Base-by-base conservation (phyloP, 805 yeast genomes). In the Lipomyces lipofer region DNA sequence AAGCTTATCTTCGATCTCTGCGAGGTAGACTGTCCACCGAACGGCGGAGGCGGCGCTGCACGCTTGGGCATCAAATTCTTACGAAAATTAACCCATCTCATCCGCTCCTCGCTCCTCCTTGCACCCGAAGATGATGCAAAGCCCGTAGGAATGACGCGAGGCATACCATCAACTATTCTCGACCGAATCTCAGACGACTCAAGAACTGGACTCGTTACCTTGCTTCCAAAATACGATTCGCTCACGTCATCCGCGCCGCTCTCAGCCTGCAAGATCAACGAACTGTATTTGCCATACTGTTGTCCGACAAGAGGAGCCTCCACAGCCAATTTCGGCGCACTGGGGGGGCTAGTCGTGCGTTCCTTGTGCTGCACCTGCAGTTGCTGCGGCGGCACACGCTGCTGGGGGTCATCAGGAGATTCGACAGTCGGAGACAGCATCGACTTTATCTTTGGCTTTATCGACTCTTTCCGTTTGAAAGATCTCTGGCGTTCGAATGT, bases 31-130 rank as follows among this genome's bases (percentile, higher is more conserved):
- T 27, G 46, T 40, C 33, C 45, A 25, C 45, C 28, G 19, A 30
- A 8, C 8, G 54, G 53, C 17, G 54, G 54, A 12, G 50, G 32
- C 24, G 58, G 54, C 8, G 54, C 58, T 6, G 36, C 40, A 3
- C 54, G 47, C 22, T 40, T 46, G 17, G 58, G 58, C 35, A 35
- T 33, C 25, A 54, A 22, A 15, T 44, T 39, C 27, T 22, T 50
- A 6, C 50, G 58, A 24, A 49, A 45, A n/a, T 17, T 24, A 8
- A 48, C 24, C 58, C 58, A 54, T 27, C 27, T 28, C 30, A 39
- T 44, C 43, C 15, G 22, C 6, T 36, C 25, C 15, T 45, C 32
- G 12, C 9, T 27, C 46, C 19, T 45, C 29, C 1, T 32, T 10
- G 22, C 32, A 22, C 33, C 25, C 25, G 27, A 30, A 27, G 33